Conservation (phyloP, 768 basidiomycete species). For the Pleurotus salmoneostramineus region DNA sequence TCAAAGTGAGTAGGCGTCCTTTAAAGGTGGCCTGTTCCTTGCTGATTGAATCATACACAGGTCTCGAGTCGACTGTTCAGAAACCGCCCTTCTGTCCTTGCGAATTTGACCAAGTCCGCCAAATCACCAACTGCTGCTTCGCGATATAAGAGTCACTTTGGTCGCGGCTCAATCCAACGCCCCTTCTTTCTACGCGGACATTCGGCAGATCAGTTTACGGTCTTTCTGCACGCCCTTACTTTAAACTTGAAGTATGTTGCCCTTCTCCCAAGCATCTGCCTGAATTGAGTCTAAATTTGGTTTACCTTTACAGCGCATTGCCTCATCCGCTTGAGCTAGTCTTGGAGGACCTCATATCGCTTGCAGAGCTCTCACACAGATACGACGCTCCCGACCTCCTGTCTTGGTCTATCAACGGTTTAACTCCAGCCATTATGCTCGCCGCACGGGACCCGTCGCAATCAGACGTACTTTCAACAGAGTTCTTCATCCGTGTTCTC, state of each 20-base stretch:
- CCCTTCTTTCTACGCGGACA: slow-evolving; percentile 36
- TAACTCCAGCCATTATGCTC: slow-evolving; percentile 18
- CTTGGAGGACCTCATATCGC: slow-evolving; percentile 30
- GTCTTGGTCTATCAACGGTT: slow-evolving; percentile 31
- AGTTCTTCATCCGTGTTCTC: slow-evolving; percentile 27
- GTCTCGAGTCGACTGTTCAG: background rate
- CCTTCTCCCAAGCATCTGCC: background rate
- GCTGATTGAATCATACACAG: background rate
- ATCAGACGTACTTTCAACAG: slow-evolving; percentile 21
- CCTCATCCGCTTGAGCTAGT: slow-evolving; percentile 20
- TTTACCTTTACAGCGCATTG: slow-evolving; percentile 19
- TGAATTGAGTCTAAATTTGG: background rate
- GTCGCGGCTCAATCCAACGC: slow-evolving; percentile 17
- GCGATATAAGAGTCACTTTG: slow-evolving; percentile 10
- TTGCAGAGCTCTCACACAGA: slow-evolving; percentile 35
- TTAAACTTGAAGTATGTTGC: slow-evolving; percentile 28
- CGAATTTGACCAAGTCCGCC: slow-evolving; percentile 12
- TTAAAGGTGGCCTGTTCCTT: background rate
- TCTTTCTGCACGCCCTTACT: slow-evolving; percentile 33
- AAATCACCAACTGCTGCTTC: slow-evolving; percentile 10
- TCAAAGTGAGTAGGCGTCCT: slow-evolving; percentile 16
- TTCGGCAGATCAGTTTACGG: slow-evolving; percentile 31
- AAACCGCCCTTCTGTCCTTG: slow-evolving; percentile 14
- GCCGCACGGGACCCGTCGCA: slow-evolving; percentile 20
- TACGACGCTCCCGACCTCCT: slow-evolving; percentile 31